A percentile compares a stretch with the other conserved stretches of the same genome.
Conservation (phyloP, 108 stramenopile species). For the Cyclostephanos invisitatus region DNA sequence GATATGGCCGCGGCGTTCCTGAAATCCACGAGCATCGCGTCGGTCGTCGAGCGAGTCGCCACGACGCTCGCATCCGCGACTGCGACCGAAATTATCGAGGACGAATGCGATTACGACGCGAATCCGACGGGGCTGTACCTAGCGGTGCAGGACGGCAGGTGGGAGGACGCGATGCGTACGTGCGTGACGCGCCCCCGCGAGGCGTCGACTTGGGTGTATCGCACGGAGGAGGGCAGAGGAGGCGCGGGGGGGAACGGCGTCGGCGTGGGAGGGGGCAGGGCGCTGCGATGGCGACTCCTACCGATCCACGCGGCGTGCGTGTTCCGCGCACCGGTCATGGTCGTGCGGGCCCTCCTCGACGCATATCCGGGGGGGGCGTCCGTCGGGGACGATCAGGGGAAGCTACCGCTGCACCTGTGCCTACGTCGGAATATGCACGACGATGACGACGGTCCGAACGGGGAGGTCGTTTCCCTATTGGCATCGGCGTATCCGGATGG, state of each 20-base stretch:
- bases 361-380: constrained; percentile 69
- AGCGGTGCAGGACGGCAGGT: constrained; percentile 68
- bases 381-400: constrained; percentile 82
- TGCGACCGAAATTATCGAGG: not conserved
- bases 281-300: constrained; percentile 80
- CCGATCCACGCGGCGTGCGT: constrained; percentile 86
- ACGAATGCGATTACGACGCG: constrained; percentile 76
- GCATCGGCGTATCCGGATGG: not conserved
- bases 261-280: not conserved
- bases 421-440: constrained; percentile 47
- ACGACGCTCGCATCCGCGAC: not conserved
- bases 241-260: constrained; percentile 66
- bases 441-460: not conserved
- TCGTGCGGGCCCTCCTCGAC: constrained; percentile 58
- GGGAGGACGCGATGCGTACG: constrained; percentile 54
- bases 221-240: constrained; percentile 71
- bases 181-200: constrained; percentile 51
- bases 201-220: constrained; percentile 67
- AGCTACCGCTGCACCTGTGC: constrained; percentile 82
- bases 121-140: constrained; percentile 76
- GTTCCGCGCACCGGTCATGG: constrained; percentile 73
- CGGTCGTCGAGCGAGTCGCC: not conserved
- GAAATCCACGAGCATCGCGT: not conserved
- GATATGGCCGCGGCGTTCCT: not conserved
- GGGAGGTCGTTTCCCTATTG: not conserved